Base-by-base conservation (phyloP, 768 basidiomycete genomes). In the Hypholoma sublateritium region DNA sequence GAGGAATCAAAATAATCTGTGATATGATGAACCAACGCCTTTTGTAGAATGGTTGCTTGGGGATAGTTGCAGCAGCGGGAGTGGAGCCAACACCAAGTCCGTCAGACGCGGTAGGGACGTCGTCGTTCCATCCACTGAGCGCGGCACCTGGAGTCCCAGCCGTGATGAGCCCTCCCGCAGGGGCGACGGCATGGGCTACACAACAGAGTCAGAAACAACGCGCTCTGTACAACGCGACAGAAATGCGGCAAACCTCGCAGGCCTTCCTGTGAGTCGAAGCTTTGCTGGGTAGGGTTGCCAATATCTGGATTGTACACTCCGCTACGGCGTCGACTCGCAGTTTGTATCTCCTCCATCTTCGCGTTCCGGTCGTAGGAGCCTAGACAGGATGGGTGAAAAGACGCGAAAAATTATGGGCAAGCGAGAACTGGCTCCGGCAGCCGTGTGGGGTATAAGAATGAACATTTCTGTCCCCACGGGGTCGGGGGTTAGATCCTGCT, bases 21-120 rank as follows among this genome's bases (percentile, higher is more conserved):
- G 79, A 76, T 58, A 88, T 78, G 57, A 88, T 84, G 74, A 89
- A 88, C 77, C 79, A 81, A 41, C 80, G 78, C 59, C 74, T 80
- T 67, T 82, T 86, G 73, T 85, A 87, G 54, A 87, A 77, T 13
- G 83, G 84, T 28, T 65, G 65, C 16, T 62, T 60, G 12, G 63
- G 48, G 19, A 56, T 39, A 24, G 50, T 57, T 45, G 62, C 48
- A n/a, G 61, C 62, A 28, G 63, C 34, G 1, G 54, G 44, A 39
- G 53, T 50, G 1, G 61, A 50, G 22, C 25, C 17, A 25, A 28
- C 19, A 19, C 5, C 24, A 34, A 9, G 25, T 17, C 24, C n/a
- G 13, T 3, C 16, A 34, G 48, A 12, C 19, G 48, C 32, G 32
- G 17, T 25, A 13, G 32, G 48, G 19, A 14, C 35, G 8, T 53